Evolutionary conservation across 179 eudicot genomes (phyloP).

Genomic region (Spergularia azorica): DNA sequence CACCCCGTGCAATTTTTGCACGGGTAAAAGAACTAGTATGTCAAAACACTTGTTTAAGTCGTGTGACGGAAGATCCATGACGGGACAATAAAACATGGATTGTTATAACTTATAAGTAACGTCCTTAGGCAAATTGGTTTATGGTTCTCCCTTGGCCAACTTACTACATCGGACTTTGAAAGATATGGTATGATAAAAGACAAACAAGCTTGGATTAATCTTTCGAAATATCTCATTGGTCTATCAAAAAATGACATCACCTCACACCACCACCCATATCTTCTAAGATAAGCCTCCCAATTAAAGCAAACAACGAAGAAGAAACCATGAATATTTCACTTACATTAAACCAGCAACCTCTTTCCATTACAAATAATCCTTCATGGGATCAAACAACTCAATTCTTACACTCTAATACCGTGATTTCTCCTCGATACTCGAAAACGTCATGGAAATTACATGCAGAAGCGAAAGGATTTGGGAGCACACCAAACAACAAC

Average conservation of each 20-base stretch:
- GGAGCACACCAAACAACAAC: conserved; percentile 14
- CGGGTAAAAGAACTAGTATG: too few relatives aligned
- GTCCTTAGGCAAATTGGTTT: too few relatives aligned
- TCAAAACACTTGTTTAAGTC: too few relatives aligned
- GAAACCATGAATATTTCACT: conserved; percentile 47
- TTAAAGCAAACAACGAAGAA: background rate
- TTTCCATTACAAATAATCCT: conserved; percentile 26
- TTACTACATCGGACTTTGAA: too few relatives aligned
- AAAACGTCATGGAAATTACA: conserved; percentile 38
- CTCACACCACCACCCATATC: conserved; percentile 37
- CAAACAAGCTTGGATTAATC: background rate
- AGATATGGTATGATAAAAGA: background rate
- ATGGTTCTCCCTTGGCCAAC: too few relatives aligned
- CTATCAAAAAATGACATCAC: background rate
- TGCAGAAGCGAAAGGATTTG: conserved; percentile 61
- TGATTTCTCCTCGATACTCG: background rate
- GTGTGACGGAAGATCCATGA: too few relatives aligned
- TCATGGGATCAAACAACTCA: conserved; percentile 33
- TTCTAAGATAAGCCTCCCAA: conserved; percentile 41
- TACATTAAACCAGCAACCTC: conserved; percentile 26
- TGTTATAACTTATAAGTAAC: too few relatives aligned
- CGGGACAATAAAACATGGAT: too few relatives aligned
- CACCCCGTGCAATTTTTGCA: too few relatives aligned
- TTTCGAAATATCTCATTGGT: conserved; percentile 1
- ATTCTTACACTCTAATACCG: conserved; percentile 18